Conservation (phyloP, 352 stramenopile species). For the Phytophthora cactorum region DNA sequence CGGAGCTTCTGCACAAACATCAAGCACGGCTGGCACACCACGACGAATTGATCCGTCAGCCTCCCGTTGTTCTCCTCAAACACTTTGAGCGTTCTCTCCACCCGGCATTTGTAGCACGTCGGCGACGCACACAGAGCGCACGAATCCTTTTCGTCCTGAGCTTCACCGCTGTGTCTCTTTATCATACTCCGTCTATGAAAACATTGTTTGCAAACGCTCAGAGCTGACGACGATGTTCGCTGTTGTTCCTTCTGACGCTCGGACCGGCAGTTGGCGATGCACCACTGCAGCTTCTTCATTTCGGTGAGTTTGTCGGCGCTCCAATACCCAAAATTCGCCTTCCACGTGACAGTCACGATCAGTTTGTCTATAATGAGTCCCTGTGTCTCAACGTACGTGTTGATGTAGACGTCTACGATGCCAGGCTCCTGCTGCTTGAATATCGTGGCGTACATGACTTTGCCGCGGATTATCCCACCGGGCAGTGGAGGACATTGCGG, state of each 20-base stretch:
- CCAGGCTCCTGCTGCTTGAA: constrained; percentile 33
- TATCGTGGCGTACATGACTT: constrained; percentile 24
- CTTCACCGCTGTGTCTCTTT: constrained; percentile 1
- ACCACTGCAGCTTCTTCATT: constrained; percentile 38
- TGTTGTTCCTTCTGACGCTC: constrained; percentile 25
- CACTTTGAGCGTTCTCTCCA: constrained; percentile 18
- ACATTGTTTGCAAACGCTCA: constrained; percentile 17
- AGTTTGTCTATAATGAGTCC: constrained; percentile 23
- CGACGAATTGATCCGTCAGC: constrained; percentile 13
- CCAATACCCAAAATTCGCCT: constrained; percentile 16
- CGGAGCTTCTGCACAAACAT: constrained; percentile 21
- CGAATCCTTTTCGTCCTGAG: not conserved
- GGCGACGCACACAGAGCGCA: constrained; percentile 21
- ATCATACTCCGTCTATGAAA: constrained; percentile 8
- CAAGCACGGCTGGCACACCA: constrained; percentile 25
- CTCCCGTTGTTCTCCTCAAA: constrained; percentile 11
- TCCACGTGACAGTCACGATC: constrained; percentile 13
- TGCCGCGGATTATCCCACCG: constrained; percentile 20
- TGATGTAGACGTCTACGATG: constrained; percentile 23
- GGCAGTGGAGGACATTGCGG: constrained; percentile 22
- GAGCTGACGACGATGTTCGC: constrained; percentile 12
- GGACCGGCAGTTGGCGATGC: constrained; percentile 17
- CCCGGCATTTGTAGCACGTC: constrained; percentile 25
- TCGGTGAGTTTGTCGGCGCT: constrained; percentile 15
- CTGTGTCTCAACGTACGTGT: constrained; percentile 27